Percentiles rank a stretch among this genome's conserved stretches.
phyloP scores from a whole-genome alignment of 1,284 basidiomycete genomes.

The Somion occarium region DNA sequence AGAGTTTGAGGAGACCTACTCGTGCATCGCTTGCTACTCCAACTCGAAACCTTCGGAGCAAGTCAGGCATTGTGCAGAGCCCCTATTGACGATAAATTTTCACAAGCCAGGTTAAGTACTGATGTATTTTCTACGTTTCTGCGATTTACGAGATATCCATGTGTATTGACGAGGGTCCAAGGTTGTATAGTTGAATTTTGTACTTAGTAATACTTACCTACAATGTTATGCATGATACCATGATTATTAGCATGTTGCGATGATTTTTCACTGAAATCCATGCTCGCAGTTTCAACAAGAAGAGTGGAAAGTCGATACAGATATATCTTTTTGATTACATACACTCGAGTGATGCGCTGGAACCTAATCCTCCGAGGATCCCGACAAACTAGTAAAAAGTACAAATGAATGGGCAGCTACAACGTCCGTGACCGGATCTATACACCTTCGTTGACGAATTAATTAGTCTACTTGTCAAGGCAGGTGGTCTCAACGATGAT shows the following conservation, averaged over 20 bases:
- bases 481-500: conserved; percentile 93
- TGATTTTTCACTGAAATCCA: too few species aligned
- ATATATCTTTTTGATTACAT: conserved; percentile 3
- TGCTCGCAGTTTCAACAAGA: too few species aligned
- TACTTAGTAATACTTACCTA: too few species aligned
- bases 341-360: conserved; percentile 1
- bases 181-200: too few species aligned
- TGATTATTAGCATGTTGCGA: too few species aligned
- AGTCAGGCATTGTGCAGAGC: conserved; percentile 63
- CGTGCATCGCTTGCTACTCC: conserved; percentile 68
- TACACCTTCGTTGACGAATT: neutral
- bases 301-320: neutral
- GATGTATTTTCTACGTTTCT: neutral
- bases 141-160: too few species aligned
- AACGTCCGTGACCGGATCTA: neutral
- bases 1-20: conserved; percentile 83
- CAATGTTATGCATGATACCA: too few species aligned
- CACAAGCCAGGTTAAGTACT: too few species aligned
- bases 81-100: conserved; percentile 50
- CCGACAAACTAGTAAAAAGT: conserved; percentile 3
- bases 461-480: conserved; percentile 27
- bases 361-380: neutral
- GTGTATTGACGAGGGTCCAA: too few species aligned
- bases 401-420: neutral
- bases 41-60: conserved; percentile 38